Conservation (phyloP, 257 asterid genomes). For the Catharanthus roseus region DNA sequence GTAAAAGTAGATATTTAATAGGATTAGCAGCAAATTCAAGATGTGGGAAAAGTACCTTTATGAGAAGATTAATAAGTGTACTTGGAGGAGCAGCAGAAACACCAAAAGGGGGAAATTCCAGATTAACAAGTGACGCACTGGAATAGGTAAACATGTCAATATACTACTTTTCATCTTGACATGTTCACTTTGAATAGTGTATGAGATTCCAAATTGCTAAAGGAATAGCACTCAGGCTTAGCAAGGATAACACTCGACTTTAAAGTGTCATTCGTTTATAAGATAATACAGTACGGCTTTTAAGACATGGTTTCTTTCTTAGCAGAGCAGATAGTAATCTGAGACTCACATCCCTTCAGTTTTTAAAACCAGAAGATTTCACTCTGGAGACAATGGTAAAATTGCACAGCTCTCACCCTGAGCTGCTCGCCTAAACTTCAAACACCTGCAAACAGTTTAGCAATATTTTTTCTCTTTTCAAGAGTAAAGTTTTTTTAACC, state of each 20-base stretch:
- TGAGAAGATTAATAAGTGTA: slow-evolving; percentile 91
- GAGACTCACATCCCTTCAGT: too few relatives aligned
- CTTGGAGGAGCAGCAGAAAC: slow-evolving; percentile 99
- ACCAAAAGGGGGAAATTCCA: slow-evolving; percentile 88
- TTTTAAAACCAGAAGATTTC: too few relatives aligned
- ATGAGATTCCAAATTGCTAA: background rate
- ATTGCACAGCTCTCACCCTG: background rate
- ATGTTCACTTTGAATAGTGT: background rate
- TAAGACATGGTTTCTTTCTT: too few relatives aligned
- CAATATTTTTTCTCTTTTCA: too few relatives aligned
- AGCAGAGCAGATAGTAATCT: too few relatives aligned
- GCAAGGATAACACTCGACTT: background rate
- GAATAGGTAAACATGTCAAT: background rate
- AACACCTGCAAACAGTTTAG: too few relatives aligned
- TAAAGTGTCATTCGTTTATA: too few relatives aligned
- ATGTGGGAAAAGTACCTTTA: slow-evolving; percentile 94
- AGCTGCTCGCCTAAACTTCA: too few relatives aligned
- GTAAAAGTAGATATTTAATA: slow-evolving; percentile 69
- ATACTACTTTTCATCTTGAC: background rate
- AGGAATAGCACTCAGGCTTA: background rate
- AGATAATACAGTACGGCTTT: background rate
- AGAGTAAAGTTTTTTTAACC: too few relatives aligned
- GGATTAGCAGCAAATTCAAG: slow-evolving; percentile 95
- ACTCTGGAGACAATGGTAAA: too few relatives aligned
- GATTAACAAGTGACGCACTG: slow-evolving; percentile 21